Evolutionary conservation across 140 eudicot species (phyloP).

Genomic region (Eryngium alpinum): DNA sequence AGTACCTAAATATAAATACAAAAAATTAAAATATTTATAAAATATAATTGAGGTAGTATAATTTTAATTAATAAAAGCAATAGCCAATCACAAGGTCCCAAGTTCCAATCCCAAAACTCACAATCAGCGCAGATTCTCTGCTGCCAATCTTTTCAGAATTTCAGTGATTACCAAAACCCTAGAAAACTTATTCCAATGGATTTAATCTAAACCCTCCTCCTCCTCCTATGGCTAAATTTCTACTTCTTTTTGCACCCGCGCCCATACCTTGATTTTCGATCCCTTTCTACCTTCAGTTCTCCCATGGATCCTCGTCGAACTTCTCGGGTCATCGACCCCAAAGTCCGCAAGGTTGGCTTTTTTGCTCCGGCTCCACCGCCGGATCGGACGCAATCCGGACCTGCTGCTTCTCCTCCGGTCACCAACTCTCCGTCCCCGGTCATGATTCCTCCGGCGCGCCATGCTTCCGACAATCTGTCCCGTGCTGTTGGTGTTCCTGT

Average conservation of each 20-base stretch:
- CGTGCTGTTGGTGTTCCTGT: conserved; percentile 17
- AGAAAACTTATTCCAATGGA: background rate
- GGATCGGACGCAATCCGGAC: conserved; percentile 49
- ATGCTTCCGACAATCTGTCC: conserved; percentile 34
- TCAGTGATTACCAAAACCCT: too few species aligned
- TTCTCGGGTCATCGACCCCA: conserved; percentile 68
- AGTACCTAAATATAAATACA: too few species aligned
- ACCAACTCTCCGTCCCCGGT: conserved; percentile 54
- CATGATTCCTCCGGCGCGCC: conserved; percentile 83
- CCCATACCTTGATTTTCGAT: background rate
- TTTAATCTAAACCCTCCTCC: background rate
- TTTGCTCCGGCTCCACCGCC: conserved; percentile 57
- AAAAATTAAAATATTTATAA: too few species aligned
- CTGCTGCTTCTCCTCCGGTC: conserved; percentile 28
- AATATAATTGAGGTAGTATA: too few species aligned
- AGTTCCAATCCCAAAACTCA: too few species aligned
- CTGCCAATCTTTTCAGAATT: too few species aligned
- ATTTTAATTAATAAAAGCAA: too few species aligned
- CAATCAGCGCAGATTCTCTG: too few species aligned
- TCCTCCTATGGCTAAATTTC: background rate
- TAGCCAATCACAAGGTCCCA: too few species aligned
- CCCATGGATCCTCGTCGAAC: conserved; percentile 74
- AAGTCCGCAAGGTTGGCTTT: conserved; percentile 80
- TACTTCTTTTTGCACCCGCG: background rate
- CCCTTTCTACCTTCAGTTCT: background rate